Base-by-base conservation (phyloP, 176 grass and related monocot genomes). In the Carex kokanica region DNA sequence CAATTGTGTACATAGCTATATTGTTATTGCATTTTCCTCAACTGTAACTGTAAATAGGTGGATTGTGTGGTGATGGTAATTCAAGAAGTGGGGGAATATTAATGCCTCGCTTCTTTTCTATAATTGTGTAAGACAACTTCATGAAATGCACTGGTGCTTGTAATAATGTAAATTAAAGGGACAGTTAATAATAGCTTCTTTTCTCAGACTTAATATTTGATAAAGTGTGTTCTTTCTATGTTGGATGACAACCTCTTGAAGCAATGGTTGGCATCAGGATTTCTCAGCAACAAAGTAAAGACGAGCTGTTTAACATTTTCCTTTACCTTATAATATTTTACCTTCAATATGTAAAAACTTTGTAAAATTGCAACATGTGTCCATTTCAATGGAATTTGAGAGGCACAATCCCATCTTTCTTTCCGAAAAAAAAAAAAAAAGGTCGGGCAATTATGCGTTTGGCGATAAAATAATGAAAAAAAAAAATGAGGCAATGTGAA, bases 41-140 rank as follows among this genome's bases (percentile, higher is more conserved):
- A 21, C 54, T 43, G 78, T 45, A 25, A 61, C 18, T 81, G 59
- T 81, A 81, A 45, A 78, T 78, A 78, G 73, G 51, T 74, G 25
- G 59, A 67, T 54, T 31, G 47, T 59, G 61, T 66, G 38, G 23
- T 63, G 17, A 82, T 53, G 17, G n/a, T 45, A 15, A 81, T 64
- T 11, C 36, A 64, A 31, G 78, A 52, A 29, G 40, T 65, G 41
- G 43, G 59, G 60, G 17, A 54, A 68, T 82, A 82, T 65, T 82
- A 68, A 18, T 64, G 32, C 53, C 60, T 81, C n/a, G 14, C 11
- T 81, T 81, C 56, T 58, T 63, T 23, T 25, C 7, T 61, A 80
- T 61, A 74, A 29, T 68, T 40, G 24, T 56, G 23, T 29, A 54
- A 13, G 25, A 77, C 6, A 77, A 77, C 21, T 31, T 53, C 17